Evolutionary conservation across 73 alveolate species (phyloP), one percentile per base, ranked within the genome.

Genomic region (Paramecium sonneborni): DNA sequence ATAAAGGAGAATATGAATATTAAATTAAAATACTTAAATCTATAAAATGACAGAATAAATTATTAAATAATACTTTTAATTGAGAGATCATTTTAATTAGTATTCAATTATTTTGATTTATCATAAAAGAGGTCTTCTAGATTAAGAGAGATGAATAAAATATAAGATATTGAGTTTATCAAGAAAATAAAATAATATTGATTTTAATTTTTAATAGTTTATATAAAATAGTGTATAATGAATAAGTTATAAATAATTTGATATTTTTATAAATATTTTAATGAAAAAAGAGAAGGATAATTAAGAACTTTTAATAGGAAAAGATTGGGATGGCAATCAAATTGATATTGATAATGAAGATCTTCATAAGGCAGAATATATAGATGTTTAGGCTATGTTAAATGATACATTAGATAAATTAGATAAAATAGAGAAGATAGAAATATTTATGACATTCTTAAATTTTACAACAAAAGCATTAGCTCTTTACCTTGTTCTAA

Each of bases 381-480:
- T 72, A 1, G 86, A 79, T 24, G 48, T 79, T 41, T 39, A 79
- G 10, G 90, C 44, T n/a, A 11, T 79, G 32, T 24, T 79, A 18
- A 30, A 79, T 30, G 41, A 79, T 41, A 79, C 90, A 15, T 32
- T 79, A 14, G 39, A 26, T 21, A 79, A 44, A 26, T 46, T 79
- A 14, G 55, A 44, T 44, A 79, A 32, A 10, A 79, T 79, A 0
- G 90, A 79, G 30, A 79, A 79, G 28, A 79, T 79, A n/a, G 90
- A 79, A 44, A 79, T 79, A 30, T 79, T 44, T 39, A 79, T 79
- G 90, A 46, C 74, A 4, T 12, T 79, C 30, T 32, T 79, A 12
- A 79, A 79, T 14, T 79, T 43, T 46, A 24, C 74, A 43, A 39
- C 90, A 15, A 79, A 79, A 44, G 76, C 62, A 6, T 44, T 79